Conservation (phyloP, 768 basidiomycete genomes). For the Pilatotrama ljubarskyi region DNA sequence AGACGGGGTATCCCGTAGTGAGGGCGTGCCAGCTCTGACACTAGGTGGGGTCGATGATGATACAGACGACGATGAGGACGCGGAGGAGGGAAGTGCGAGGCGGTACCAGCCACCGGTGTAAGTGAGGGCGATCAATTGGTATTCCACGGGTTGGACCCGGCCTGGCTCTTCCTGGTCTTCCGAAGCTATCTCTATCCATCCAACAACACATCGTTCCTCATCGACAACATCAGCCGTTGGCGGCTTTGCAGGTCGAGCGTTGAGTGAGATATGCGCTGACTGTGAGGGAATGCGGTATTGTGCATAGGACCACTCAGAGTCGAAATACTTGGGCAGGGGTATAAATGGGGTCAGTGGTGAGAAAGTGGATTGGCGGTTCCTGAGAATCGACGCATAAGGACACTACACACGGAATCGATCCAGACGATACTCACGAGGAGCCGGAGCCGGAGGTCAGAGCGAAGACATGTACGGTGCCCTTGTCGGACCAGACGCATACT, state of each 20-base stretch:
- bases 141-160: conserved; percentile 41
- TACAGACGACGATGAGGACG: conserved; percentile 25
- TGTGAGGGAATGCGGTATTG: conserved; percentile 88
- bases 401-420: neutral
- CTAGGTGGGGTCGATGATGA: conserved; percentile 18
- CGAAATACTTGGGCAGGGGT: conserved; percentile 86
- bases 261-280: conserved; percentile 77
- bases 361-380: conserved; percentile 83
- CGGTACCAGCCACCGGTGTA: conserved; percentile 94
- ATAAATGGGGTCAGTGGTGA: conserved; percentile 79
- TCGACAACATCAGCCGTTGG: conserved; percentile 64
- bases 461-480: conserved; percentile 92
- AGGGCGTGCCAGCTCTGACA: neutral
- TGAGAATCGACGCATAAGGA: conserved; percentile 30
- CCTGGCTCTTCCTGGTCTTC: conserved; percentile 36
- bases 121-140: conserved; percentile 83
- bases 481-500: conserved; percentile 92
- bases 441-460: conserved; percentile 63
- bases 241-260: conserved; percentile 59
- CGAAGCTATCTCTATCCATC: conserved; percentile 68
- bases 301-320: conserved; percentile 96
- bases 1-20: conserved; percentile 21
- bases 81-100: conserved; percentile 56
- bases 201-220: conserved; percentile 84
- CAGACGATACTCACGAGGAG: conserved; percentile 52